Evolutionary conservation across 768 basidiomycete species (phyloP).

Genomic region (Calocybe cyanea): DNA sequence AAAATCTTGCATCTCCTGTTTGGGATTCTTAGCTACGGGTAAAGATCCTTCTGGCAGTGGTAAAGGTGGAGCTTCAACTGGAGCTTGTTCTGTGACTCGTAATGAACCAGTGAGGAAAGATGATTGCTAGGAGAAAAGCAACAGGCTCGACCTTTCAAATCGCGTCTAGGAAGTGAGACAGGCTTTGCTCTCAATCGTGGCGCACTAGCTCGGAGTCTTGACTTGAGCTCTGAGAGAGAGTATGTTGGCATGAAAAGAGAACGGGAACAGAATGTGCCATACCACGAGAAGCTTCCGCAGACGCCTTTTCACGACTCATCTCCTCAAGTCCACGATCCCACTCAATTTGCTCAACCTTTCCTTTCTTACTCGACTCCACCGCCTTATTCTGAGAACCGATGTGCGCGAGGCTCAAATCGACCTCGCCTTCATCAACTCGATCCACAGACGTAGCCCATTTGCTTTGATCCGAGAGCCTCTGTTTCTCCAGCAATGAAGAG

Average conservation of each 20-base stretch:
- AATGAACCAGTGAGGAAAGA: too few species aligned
- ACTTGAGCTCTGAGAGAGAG: constrained; percentile 46
- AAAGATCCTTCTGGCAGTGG: constrained; percentile 21
- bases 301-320: constrained; percentile 64
- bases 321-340: constrained; percentile 69
- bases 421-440: constrained; percentile 47
- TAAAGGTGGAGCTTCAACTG: constrained; percentile 20
- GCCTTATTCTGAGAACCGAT: constrained; percentile 33
- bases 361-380: constrained; percentile 45
- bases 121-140: neutral
- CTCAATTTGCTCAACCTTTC: constrained; percentile 56
- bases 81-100: too few species aligned
- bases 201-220: constrained; percentile 53
- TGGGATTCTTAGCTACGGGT: constrained; percentile 36
- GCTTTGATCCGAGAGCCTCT: constrained; percentile 43
- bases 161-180: constrained; percentile 16
- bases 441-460: constrained; percentile 17
- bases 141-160: constrained; percentile 33
- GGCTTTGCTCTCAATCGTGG: constrained; percentile 40
- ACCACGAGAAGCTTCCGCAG: constrained; percentile 78
- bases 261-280: constrained; percentile 10
- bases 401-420: constrained; percentile 56
- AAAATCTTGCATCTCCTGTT: constrained; percentile 66
- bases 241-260: neutral
- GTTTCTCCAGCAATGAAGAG: constrained; percentile 60